These are phyloP conservation scores for Xylaria scruposa DNA, from an alignment of 495 filamentous ascomycete species.

Conservation along the genomic window DNA sequence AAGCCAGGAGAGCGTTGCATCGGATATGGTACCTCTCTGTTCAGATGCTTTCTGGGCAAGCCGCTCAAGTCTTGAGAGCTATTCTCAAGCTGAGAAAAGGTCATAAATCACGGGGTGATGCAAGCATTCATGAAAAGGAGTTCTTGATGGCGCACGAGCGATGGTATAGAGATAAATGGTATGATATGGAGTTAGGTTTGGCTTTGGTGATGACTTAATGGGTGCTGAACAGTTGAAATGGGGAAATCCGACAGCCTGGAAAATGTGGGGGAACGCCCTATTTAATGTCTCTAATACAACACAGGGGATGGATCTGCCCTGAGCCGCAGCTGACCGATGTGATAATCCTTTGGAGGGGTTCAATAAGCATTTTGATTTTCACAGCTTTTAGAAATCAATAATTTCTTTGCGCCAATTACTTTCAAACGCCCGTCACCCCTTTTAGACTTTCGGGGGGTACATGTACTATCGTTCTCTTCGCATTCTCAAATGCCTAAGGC, in stretches of 20 bases:
- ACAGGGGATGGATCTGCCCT: not conserved
- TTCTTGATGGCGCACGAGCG: not conserved
- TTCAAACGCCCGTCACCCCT: not conserved
- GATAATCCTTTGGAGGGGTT: not conserved
- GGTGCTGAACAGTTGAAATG: not conserved
- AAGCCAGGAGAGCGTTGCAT: slow-evolving; percentile 31
- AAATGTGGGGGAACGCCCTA: slow-evolving; percentile 10
- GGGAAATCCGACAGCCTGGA: slow-evolving; percentile 16
- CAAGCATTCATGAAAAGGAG: not conserved
- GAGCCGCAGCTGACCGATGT: slow-evolving; percentile 14
- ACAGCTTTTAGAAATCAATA: not conserved
- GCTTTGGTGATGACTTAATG: not conserved
- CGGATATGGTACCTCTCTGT: slow-evolving; percentile 35
- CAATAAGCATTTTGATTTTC: not conserved
- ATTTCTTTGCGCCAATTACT: slow-evolving; percentile 1
- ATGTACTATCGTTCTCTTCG: not conserved
- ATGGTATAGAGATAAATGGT: not conserved
- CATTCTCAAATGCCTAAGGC: not conserved
- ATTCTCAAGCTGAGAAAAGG: not conserved
- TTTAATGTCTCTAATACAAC: not conserved
- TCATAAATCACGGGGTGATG: not conserved
- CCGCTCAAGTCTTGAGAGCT: slow-evolving; percentile 25
- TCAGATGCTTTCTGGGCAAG: slow-evolving; percentile 19
- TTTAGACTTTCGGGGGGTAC: not conserved
- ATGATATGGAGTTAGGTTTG: not conserved